phyloP scores from a whole-genome alignment of 495 filamentous ascomycete species.

The Copromyces sp. region DNA sequence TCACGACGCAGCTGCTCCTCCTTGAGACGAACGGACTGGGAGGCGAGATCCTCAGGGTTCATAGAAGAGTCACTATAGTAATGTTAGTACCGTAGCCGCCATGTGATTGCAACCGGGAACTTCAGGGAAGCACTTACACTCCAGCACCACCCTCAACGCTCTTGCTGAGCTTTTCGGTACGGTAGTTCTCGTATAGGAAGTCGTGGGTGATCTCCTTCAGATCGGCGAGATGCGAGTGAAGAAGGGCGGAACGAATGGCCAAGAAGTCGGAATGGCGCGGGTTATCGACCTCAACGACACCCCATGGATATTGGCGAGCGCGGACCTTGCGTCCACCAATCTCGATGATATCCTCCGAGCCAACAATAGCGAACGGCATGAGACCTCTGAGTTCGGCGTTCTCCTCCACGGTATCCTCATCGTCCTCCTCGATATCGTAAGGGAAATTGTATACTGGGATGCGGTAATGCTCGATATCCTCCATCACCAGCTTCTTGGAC shows the following conservation, averaged over 20 bases:
- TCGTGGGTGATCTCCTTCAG: constrained; percentile 99
- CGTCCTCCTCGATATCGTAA: constrained; percentile 98
- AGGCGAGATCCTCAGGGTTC: constrained; percentile 95
- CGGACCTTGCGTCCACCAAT: constrained; percentile 85
- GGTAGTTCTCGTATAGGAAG: constrained; percentile 99
- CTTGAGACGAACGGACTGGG: constrained; percentile 95
- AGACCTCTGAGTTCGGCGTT: constrained; percentile 92
- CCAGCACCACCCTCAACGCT: constrained; percentile 84
- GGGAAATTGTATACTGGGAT: constrained; percentile 99
- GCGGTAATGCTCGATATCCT: constrained; percentile 99
- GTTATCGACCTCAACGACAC: constrained; percentile 97
- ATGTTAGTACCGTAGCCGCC: constrained; percentile 21
- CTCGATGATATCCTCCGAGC: constrained; percentile 89
- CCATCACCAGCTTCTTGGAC: constrained; percentile 99
- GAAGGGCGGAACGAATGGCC: constrained; percentile 87
- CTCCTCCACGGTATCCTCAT: constrained; percentile 98
- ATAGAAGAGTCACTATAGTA: constrained; percentile 63
- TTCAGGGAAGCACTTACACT: constrained; percentile 52
- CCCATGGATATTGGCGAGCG: constrained; percentile 97
- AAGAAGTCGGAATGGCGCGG: constrained; percentile 97
- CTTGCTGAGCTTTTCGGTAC: constrained; percentile 99
- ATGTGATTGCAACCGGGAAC: background rate
- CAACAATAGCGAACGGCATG: constrained; percentile 98
- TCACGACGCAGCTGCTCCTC: constrained; percentile 97
- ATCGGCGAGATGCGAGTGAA: constrained; percentile 95